phyloP scores from a whole-genome alignment of 2,329 filamentous ascomycete species.

The Fusarium sp. region DNA sequence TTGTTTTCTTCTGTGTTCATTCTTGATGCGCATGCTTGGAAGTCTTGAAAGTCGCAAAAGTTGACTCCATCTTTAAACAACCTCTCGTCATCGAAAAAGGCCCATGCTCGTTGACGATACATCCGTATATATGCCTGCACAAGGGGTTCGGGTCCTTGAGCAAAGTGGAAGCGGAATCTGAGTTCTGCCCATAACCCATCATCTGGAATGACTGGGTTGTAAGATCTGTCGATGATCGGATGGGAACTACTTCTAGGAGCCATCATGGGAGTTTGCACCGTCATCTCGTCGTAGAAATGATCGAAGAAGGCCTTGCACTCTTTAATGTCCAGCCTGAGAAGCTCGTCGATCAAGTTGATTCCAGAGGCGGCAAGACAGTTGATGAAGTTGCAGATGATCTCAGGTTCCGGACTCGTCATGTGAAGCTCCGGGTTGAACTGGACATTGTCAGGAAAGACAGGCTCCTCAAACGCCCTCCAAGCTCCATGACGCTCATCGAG shows the following conservation, averaged over 20 bases:
- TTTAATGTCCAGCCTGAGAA: neutral
- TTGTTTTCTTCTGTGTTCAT: neutral
- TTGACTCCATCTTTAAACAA: neutral
- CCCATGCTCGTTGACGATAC: constrained; percentile 19
- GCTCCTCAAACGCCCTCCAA: neutral
- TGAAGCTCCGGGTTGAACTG: constrained; percentile 17
- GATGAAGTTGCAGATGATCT: neutral
- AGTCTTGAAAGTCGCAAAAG: neutral
- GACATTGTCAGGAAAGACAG: constrained; percentile 5
- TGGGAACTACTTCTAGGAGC: neutral
- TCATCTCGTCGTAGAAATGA: neutral
- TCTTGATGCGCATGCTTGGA: neutral
- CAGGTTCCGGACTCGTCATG: neutral
- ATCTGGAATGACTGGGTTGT: neutral
- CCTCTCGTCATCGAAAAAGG: constrained; percentile 3
- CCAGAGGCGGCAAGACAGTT: constrained; percentile 13
- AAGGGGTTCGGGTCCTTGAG: neutral
- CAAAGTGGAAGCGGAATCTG: neutral
- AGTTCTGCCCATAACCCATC: neutral
- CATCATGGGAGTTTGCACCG: neutral
- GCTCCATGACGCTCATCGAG: neutral
- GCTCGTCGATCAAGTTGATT: neutral
- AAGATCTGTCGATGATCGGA: neutral
- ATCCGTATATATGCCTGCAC: neutral
- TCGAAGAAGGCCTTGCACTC: neutral